Evolutionary conservation across 495 filamentous ascomycete species (phyloP).

Genomic region (Gamarada debralockiae): DNA sequence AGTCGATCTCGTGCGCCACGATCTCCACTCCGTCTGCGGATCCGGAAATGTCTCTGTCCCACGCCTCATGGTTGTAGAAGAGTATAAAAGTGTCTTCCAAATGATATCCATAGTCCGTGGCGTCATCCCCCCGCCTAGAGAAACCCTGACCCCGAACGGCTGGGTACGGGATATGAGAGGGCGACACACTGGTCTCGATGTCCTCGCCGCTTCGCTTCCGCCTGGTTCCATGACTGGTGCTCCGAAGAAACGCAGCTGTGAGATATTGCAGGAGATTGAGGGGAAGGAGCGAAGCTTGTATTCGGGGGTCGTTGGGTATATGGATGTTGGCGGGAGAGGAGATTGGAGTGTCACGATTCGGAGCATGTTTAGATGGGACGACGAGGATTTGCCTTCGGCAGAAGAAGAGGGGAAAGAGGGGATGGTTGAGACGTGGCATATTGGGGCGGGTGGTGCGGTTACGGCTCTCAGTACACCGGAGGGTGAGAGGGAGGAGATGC

Average conservation of each 20-base stretch:
- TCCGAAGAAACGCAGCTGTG: constrained; percentile 84
- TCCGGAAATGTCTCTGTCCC: constrained; percentile 60
- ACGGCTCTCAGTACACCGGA: constrained; percentile 72
- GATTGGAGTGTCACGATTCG: constrained; percentile 89
- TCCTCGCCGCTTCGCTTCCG: constrained; percentile 72
- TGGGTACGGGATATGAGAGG: constrained; percentile 21
- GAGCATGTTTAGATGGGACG: constrained; percentile 66
- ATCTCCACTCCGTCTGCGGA: constrained; percentile 77
- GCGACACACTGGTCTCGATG: constrained; percentile 62
- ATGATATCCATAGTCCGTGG: constrained; percentile 87
- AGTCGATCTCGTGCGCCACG: constrained; percentile 88
- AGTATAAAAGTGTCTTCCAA: constrained; percentile 84
- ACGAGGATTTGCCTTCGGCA: constrained; percentile 31
- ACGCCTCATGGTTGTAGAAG: constrained; percentile 79
- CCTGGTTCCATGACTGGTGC: constrained; percentile 96
- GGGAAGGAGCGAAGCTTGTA: constrained; percentile 70
- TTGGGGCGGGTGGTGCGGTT: constrained; percentile 87
- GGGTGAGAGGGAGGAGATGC: constrained; percentile 90
- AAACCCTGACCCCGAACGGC: constrained; percentile 29
- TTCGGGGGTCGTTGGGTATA: constrained; percentile 83
- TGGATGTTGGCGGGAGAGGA: constrained; percentile 78
- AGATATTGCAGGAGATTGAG: constrained; percentile 72
- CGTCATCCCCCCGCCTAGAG: constrained; percentile 35
- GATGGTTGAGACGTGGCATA: constrained; percentile 58
- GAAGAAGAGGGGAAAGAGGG: constrained; percentile 18